Percentiles rank a stretch among this genome's conserved stretches.
Conservation (phyloP, 768 basidiomycete genomes). For the Tricholoma hemisulphureum region DNA sequence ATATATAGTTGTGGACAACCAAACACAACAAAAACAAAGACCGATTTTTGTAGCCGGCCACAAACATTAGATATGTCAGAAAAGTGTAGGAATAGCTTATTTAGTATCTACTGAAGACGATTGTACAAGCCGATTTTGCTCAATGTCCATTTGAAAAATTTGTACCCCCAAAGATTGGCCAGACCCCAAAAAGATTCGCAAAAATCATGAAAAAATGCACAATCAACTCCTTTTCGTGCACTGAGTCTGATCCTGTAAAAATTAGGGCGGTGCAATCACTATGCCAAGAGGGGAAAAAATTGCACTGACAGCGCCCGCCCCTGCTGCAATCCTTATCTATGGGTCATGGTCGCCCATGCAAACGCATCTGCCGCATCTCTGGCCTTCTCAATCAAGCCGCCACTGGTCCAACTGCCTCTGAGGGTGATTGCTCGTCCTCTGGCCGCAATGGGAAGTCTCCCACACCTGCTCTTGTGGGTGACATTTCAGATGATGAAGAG, state of each 20-base stretch:
- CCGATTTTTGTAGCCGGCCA: conserved; percentile 5
- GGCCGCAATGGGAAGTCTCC: too few relatives aligned
- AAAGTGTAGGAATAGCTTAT: conserved; percentile 2
- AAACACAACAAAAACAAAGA: conserved; percentile 13
- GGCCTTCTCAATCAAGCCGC: too few relatives aligned
- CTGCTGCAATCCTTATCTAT: too few relatives aligned
- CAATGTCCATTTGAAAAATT: background rate
- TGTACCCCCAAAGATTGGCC: conserved; percentile 15
- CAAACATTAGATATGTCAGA: background rate
- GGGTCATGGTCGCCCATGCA: too few relatives aligned
- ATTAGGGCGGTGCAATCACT: background rate
- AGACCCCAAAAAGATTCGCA: conserved; percentile 14
- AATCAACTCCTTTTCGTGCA: conserved; percentile 19
- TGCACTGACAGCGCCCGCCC: background rate
- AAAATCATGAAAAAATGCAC: conserved; percentile 21
- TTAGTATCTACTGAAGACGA: background rate
- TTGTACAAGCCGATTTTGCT: conserved; percentile 15
- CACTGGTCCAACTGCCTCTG: too few relatives aligned
- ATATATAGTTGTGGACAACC: conserved; percentile 24
- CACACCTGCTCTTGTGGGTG: too few relatives aligned
- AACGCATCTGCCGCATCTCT: too few relatives aligned
- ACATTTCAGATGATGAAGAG: too few relatives aligned
- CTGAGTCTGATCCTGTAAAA: conserved; percentile 6
- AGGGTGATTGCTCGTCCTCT: too few relatives aligned
- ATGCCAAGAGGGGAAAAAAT: background rate